Percentiles rank a stretch among this genome's conserved stretches.
Conservation (phyloP, 441 rosid species). For the Populus hybrid region DNA sequence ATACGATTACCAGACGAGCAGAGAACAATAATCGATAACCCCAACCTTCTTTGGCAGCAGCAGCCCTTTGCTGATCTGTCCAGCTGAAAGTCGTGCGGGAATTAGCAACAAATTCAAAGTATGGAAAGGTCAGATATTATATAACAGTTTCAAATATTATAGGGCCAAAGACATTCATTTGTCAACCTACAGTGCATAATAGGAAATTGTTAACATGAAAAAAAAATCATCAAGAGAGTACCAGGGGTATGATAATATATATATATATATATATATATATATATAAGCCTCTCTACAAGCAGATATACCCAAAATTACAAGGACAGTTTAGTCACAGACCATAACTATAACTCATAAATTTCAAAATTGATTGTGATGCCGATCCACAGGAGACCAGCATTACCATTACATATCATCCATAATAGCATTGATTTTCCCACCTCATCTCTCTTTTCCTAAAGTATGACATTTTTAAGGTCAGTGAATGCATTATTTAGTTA, state of each 20-base stretch:
- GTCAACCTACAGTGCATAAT: not conserved
- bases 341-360: not conserved
- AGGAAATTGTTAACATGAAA: not conserved
- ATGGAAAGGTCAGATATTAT: not conserved
- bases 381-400: not conserved
- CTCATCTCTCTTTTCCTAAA: too few relatives aligned
- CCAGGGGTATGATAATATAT: too few relatives aligned
- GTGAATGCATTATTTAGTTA: too few relatives aligned
- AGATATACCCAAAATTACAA: not conserved
- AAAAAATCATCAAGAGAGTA: not conserved
- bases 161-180: not conserved
- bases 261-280: too few relatives aligned
- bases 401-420: not conserved
- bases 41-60: conserved; percentile 94
- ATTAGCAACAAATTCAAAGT: conserved; percentile 3
- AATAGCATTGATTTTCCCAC: too few relatives aligned
- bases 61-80: conserved; percentile 95
- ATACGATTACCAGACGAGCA: conserved; percentile 63
- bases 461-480: too few relatives aligned
- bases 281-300: not conserved
- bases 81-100: conserved; percentile 45
- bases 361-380: not conserved
- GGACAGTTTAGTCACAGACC: not conserved
- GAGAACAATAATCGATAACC: conserved; percentile 71
- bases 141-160: not conserved